Conservation (phyloP, 345 rosid genomes). For the Lumnitzera racemosa region DNA sequence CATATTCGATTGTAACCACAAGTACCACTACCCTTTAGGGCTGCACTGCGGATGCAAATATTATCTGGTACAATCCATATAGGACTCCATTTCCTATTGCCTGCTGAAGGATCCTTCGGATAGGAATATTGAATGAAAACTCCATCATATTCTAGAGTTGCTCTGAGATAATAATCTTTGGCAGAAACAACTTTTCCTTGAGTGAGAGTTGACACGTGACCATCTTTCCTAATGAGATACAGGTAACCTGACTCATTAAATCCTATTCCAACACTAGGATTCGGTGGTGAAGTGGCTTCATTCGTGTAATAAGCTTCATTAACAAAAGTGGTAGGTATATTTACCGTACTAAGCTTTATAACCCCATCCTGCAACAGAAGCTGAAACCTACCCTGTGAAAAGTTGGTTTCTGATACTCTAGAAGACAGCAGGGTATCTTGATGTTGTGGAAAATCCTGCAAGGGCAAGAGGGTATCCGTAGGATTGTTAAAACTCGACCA, state of each 20-base stretch:
- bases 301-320: conserved; percentile 4
- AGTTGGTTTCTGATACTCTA: conserved; percentile 6
- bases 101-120: conserved; percentile 8
- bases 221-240: conserved; percentile 6
- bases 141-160: conserved; percentile 24
- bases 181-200: neutral
- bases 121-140: conserved; percentile 20
- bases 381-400: conserved; percentile 19
- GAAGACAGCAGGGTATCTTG: conserved; percentile 9
- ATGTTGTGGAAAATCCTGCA: neutral
- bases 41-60: conserved; percentile 8
- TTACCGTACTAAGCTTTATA: conserved; percentile 7
- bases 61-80: conserved; percentile 11
- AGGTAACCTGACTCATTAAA: conserved; percentile 11
- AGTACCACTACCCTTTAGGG: conserved; percentile 10
- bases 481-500: conserved; percentile 29
- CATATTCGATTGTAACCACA: conserved; percentile 32
- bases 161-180: conserved; percentile 15
- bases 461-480: conserved; percentile 25
- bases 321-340: neutral
- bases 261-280: conserved; percentile 4
- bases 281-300: neutral
- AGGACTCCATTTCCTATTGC: neutral
- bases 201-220: neutral
- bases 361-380: conserved; percentile 5